Evolutionary conservation across 306 rosid genomes (phyloP).

Genomic region (Mucuna pruriens): DNA sequence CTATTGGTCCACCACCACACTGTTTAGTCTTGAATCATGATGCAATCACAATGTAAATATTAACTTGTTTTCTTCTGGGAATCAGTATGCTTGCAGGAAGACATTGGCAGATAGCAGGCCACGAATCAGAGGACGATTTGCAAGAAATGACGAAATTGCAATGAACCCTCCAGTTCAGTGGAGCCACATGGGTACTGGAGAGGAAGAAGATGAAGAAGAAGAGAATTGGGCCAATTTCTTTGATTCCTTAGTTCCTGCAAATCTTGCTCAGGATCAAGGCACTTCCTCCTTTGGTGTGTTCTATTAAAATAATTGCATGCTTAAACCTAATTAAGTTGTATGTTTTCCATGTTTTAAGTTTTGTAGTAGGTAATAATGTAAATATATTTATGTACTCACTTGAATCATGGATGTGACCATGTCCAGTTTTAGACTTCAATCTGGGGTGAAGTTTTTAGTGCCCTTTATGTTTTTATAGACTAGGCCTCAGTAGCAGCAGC

Average conservation of each 20-base stretch:
- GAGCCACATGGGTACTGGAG: conserved; percentile 55
- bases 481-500: conserved; percentile 33
- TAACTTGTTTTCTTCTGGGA: conserved; percentile 17
- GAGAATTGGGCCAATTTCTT: conserved; percentile 74
- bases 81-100: conserved; percentile 90
- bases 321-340: neutral
- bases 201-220: conserved; percentile 63
- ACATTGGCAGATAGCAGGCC: conserved; percentile 93
- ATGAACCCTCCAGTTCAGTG: conserved; percentile 52
- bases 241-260: conserved; percentile 63
- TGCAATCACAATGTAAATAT: neutral
- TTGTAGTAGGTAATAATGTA: conserved; percentile 41
- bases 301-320: conserved; percentile 30
- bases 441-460: conserved; percentile 46
- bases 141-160: conserved; percentile 69
- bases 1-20: conserved; percentile 22
- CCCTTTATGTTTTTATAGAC: conserved; percentile 44
- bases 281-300: conserved; percentile 28
- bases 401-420: conserved; percentile 50
- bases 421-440: conserved; percentile 40
- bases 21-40: neutral
- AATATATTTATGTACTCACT: conserved; percentile 29
- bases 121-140: conserved; percentile 90
- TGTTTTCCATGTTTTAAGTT: neutral
- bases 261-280: conserved; percentile 46